Percentiles rank a stretch among this genome's conserved stretches.
Evolutionary conservation across 2,329 filamentous ascomycete genomes (phyloP).

Genomic region (Aureobasidium musti): DNA sequence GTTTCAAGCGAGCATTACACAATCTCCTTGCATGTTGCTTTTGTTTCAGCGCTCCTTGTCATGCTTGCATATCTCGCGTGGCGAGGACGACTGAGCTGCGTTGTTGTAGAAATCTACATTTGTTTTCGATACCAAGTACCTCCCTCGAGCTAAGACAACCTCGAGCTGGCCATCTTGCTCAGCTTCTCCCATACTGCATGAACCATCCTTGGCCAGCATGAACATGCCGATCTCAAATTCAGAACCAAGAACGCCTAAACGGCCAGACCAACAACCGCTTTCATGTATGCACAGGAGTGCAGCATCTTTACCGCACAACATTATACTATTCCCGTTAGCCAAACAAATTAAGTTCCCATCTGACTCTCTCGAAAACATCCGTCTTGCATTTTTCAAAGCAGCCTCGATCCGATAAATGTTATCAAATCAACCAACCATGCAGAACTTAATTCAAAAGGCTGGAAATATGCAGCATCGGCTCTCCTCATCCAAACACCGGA

Average conservation of each 20-base stretch:
- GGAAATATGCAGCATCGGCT: slow-evolving; percentile 13
- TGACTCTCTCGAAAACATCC: background rate
- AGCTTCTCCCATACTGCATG: background rate
- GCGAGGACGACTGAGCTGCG: background rate
- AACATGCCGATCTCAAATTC: background rate
- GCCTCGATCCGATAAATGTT: background rate
- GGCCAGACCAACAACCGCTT: background rate
- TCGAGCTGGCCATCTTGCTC: background rate
- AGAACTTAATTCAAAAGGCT: background rate
- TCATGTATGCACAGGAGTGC: background rate
- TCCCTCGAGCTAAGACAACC: background rate
- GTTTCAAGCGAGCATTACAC: slow-evolving; percentile 20
- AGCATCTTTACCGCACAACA: background rate
- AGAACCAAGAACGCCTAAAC: background rate
- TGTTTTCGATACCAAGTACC: background rate
- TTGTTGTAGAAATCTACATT: background rate
- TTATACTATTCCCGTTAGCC: background rate
- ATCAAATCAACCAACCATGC: background rate
- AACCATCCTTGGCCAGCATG: background rate
- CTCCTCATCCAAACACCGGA: slow-evolving; percentile 17
- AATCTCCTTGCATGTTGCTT: background rate
- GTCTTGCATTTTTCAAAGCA: too few relatives aligned
- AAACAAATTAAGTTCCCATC: background rate
- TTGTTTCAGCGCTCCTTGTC: background rate
- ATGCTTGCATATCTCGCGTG: slow-evolving; percentile 6